A percentile compares a stretch with the other conserved stretches of the same genome.
Evolutionary conservation across 2,329 filamentous ascomycete genomes (phyloP).

Genomic region (Curvularia hawaiiensis): DNA sequence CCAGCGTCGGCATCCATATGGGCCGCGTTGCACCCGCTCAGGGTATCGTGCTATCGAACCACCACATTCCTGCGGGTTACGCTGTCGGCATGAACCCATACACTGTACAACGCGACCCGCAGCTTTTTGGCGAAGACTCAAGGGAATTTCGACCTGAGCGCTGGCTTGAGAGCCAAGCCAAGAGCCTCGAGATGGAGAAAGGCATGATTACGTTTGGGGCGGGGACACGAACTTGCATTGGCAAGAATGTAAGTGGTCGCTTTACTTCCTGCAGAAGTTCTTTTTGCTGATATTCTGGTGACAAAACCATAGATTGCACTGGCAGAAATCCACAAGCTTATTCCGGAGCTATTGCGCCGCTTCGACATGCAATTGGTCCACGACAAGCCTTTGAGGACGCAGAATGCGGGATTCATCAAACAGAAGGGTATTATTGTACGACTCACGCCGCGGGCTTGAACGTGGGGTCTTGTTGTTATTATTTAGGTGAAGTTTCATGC

Average conservation of each 20-base stretch:
- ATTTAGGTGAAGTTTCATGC: neutral
- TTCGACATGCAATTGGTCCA: slow-evolving; percentile 24
- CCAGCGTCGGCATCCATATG: slow-evolving; percentile 28
- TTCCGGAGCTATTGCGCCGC: slow-evolving; percentile 21
- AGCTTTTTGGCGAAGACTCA: slow-evolving; percentile 53
- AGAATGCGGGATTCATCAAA: slow-evolving; percentile 23
- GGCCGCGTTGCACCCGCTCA: slow-evolving; percentile 32
- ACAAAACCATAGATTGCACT: slow-evolving; percentile 17
- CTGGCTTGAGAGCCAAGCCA: slow-evolving; percentile 48
- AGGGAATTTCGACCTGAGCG: slow-evolving; percentile 55
- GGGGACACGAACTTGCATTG: slow-evolving; percentile 30
- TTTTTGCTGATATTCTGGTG: neutral
- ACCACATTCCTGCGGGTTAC: slow-evolving; percentile 43
- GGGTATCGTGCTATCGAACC: slow-evolving; percentile 22
- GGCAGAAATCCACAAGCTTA: slow-evolving; percentile 19
- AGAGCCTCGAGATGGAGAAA: slow-evolving; percentile 26
- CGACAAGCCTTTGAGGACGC: slow-evolving; percentile 21
- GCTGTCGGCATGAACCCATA: slow-evolving; percentile 45
- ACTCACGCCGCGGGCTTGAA: neutral
- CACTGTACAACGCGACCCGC: slow-evolving; percentile 46
- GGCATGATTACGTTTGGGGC: slow-evolving; percentile 15
- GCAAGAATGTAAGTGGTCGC: slow-evolving; percentile 22
- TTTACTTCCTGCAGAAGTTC: neutral
- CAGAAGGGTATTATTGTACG: slow-evolving; percentile 20
- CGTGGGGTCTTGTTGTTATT: no score